Base-by-base conservation (phyloP, 768 basidiomycete genomes). In the Termitomyces sp. region DNA sequence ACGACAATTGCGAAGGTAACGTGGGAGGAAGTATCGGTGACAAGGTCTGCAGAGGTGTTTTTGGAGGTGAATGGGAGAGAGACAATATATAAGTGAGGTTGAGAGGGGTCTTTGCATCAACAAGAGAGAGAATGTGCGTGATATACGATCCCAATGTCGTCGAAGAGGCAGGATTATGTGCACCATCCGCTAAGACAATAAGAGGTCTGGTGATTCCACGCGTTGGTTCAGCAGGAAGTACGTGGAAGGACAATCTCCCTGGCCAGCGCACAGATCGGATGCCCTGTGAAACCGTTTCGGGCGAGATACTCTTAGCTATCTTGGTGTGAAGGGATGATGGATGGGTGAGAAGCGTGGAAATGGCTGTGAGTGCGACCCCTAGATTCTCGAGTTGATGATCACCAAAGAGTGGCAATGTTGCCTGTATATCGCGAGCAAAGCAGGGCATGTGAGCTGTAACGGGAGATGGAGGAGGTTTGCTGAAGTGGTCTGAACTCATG, bases 101-200 rank as follows among this genome's bases (percentile, higher is more conserved):
- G 56, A 74, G 57, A 6, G 66, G 50, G 26, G 63, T 55, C 26
- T 69, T 56, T n/a, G 50, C 50, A 44, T 62, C 38, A 32, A 52
- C 44, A 14, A 62, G 54, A 14, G 67, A 54, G 57, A 70, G 46
- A 64, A 71, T 61, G 72, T 76, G 47, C 72, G 70, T 55, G 56
- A 95, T 72, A 68, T 92, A 98, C 2, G 75, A 67, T 8, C 85
- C 79, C 11, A 98, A 81, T 0, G 82, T 81, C 30, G 70, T 62
- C 0, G 93, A 80, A 0, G 93, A 93, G 6, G 91, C 86, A 7
- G 85, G 73, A 67, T 98, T 99, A 70, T 98, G 97, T 0, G 97
- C 96, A 3, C 97, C 97, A 66, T 99, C 97, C 5, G 87, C 88
- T 11, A 98, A 79, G 13, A 95, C 71, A 8, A 80, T 61, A 11